phyloP scores from a whole-genome alignment of 768 basidiomycete genomes.

The Tulasnella sp. region DNA sequence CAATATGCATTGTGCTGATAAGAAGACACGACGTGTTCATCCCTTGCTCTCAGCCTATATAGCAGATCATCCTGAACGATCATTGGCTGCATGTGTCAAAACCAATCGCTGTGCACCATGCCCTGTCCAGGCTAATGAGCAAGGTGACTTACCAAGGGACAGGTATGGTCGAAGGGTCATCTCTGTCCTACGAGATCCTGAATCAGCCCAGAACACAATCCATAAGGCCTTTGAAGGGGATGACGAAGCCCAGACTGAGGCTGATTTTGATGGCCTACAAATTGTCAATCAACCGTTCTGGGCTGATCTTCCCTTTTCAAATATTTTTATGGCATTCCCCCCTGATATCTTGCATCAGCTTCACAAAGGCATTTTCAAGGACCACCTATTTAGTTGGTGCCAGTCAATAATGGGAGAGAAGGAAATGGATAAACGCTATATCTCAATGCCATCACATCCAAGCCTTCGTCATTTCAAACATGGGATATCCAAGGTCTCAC shows the following conservation, averaged over 20 bases:
- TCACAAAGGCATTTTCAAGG: slow-evolving; percentile 34
- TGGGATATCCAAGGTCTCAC: slow-evolving; percentile 22
- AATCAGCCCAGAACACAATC: background rate
- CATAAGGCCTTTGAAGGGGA: background rate
- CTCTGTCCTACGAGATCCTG: background rate
- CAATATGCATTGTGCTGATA: slow-evolving; percentile 30
- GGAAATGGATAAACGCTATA: slow-evolving; percentile 26
- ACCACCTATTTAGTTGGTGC: slow-evolving; percentile 33
- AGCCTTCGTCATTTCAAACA: slow-evolving; percentile 8
- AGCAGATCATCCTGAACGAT: slow-evolving; percentile 41
- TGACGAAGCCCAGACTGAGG: background rate
- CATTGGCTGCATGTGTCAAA: slow-evolving; percentile 38
- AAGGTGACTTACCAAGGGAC: slow-evolving; percentile 33
- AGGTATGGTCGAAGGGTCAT: background rate
- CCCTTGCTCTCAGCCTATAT: slow-evolving; percentile 42
- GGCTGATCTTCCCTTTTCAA: slow-evolving; percentile 20
- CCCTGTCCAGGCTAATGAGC: slow-evolving; percentile 20
- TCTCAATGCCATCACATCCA: slow-evolving; percentile 17
- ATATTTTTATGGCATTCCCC: slow-evolving; percentile 30
- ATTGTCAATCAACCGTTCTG: slow-evolving; percentile 28
- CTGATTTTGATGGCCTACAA: background rate
- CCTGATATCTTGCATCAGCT: slow-evolving; percentile 34
- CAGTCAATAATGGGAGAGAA: background rate
- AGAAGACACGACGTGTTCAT: slow-evolving; percentile 31
- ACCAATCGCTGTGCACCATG: slow-evolving; percentile 37